phyloP scores from a whole-genome alignment of 176 grass and related monocot species.

The Phoenix roebelenii region DNA sequence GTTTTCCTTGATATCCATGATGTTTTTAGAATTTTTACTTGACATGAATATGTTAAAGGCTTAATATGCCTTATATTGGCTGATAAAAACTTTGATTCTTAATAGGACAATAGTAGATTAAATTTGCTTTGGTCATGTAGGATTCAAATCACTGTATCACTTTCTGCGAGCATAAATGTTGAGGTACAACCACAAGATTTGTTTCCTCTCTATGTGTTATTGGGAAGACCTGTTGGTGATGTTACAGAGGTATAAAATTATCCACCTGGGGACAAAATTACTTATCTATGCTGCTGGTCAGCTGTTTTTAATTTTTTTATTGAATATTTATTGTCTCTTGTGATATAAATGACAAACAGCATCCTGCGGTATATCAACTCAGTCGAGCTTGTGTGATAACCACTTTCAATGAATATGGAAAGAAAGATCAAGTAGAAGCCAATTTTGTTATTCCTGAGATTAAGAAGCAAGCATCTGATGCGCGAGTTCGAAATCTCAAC shows the following conservation, averaged over 20 bases:
- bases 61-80: too few species aligned
- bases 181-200: constrained; percentile 39
- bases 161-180: constrained; percentile 36
- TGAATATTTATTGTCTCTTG: too few species aligned
- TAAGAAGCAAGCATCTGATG: constrained; percentile 48
- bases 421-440: constrained; percentile 51
- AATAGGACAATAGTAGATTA: too few species aligned
- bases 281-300: too few species aligned
- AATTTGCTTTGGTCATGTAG: constrained; percentile 23
- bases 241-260: constrained; percentile 18
- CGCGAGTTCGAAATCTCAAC: constrained; percentile 47
- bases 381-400: constrained; percentile 45
- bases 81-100: too few species aligned
- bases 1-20: too few species aligned
- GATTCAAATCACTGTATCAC: constrained; percentile 59
- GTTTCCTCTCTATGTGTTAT: constrained; percentile 72
- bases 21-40: too few species aligned
- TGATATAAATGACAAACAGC: constrained; percentile 28
- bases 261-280: too few species aligned
- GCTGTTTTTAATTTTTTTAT: too few species aligned
- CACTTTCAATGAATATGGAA: constrained; percentile 49
- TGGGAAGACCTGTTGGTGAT: constrained; percentile 41
- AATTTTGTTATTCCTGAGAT: constrained; percentile 62
- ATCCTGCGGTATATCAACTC: constrained; percentile 44
- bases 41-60: too few species aligned